A percentile compares a stretch with the other conserved stretches of the same genome.
These are phyloP conservation scores for Halenospora varia DNA, from an alignment of 495 filamentous ascomycete species.

Conservation along the genomic window DNA sequence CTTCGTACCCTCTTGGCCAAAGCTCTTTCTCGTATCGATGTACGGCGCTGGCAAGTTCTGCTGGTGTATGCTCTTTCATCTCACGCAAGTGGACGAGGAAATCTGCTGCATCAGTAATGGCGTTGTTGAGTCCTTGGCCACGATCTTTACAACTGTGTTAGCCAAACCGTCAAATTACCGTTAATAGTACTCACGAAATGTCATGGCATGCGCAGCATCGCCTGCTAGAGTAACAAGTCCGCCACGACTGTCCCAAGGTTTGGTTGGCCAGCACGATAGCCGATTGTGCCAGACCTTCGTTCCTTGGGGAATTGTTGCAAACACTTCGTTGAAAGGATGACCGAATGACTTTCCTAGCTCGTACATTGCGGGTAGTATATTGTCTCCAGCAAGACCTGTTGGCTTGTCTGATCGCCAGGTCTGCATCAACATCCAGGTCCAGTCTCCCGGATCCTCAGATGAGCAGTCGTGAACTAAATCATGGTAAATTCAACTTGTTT, in stretches of 20 bases:
- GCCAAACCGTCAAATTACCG: not conserved
- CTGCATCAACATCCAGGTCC: constrained; percentile 22
- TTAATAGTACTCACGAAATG: constrained; percentile 44
- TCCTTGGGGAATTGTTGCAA: constrained; percentile 15
- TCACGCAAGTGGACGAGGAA: constrained; percentile 25
- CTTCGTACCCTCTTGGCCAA: constrained; percentile 27
- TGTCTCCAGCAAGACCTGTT: constrained; percentile 6
- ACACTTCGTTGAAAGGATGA: constrained; percentile 20
- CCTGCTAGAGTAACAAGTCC: constrained; percentile 46
- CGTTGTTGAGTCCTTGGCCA: constrained; percentile 47
- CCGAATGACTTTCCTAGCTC: constrained; percentile 10
- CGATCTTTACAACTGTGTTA: constrained; percentile 26
- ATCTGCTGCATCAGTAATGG: constrained; percentile 38
- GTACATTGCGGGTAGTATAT: constrained; percentile 10
- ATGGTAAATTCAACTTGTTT: not conserved
- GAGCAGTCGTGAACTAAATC: constrained; percentile 20
- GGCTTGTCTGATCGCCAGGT: constrained; percentile 18
- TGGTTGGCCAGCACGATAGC: constrained; percentile 28
- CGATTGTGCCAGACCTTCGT: constrained; percentile 19
- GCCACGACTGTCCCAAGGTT: constrained; percentile 33
- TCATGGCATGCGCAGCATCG: constrained; percentile 59
- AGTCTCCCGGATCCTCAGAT: constrained; percentile 19
- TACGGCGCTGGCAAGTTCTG: constrained; percentile 23
- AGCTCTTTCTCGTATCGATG: constrained; percentile 33
- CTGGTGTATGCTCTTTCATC: constrained; percentile 20